Conservation (phyloP, 257 asterid species). For the Ocimum tenuiflorum region DNA sequence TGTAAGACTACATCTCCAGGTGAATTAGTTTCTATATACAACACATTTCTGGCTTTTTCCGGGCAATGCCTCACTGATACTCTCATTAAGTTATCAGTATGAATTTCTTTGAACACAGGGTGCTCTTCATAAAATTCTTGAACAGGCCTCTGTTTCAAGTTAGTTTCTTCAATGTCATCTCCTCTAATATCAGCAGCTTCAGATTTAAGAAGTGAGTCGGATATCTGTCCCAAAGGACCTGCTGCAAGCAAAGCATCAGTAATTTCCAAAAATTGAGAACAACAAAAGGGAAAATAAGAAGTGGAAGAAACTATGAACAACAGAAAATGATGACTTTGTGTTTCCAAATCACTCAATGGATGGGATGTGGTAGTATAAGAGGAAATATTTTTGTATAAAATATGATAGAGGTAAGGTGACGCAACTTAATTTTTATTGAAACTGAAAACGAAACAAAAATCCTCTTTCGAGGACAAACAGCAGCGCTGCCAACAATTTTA, state of each 20-base stretch:
- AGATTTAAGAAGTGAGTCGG: constrained; percentile 46
- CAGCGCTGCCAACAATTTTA: no score
- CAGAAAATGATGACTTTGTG: neutral
- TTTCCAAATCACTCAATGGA: constrained; percentile 4
- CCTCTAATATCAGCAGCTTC: constrained; percentile 37
- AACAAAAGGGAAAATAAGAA: constrained; percentile 7
- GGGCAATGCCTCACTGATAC: constrained; percentile 55
- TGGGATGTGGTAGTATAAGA: neutral
- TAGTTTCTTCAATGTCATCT: constrained; percentile 28
- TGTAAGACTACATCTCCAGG: constrained; percentile 80
- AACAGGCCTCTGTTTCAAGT: constrained; percentile 32
- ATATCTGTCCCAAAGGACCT: constrained; percentile 62
- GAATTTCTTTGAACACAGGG: constrained; percentile 51
- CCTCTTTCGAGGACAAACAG: no score
- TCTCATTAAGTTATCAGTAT: constrained; percentile 37
- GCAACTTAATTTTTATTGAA: no score
- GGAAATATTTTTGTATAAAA: neutral
- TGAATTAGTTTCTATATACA: constrained; percentile 77
- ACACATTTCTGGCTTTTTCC: constrained; percentile 42
- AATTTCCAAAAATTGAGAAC: constrained; percentile 4
- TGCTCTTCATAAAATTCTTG: constrained; percentile 76
- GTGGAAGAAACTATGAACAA: neutral
- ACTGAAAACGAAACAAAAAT: neutral
- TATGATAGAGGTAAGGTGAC: no score
- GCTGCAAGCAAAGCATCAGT: constrained; percentile 21